Evolutionary conservation across 2,329 filamentous ascomycete species (phyloP), one percentile per base, ranked within the genome.

Genomic region (Tolypocladium tropicale): DNA sequence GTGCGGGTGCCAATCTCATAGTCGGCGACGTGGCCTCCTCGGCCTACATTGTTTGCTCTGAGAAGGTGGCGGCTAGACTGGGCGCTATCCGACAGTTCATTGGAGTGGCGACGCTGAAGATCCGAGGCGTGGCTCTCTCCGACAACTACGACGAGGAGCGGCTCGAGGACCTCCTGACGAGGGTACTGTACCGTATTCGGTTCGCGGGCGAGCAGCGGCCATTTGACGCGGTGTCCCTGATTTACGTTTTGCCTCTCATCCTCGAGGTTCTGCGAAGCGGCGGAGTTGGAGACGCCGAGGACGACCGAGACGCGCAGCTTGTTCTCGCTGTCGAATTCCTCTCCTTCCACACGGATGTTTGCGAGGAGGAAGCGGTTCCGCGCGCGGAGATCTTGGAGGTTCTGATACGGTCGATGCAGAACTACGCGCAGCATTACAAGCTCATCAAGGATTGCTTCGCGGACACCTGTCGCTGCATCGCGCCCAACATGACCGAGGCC

Each of bases 161-260:
- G n/a, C 76, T 97, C 10, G 89, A 90, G 55, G 84, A 87, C 56
- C 81, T 97, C 14, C 80, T 96, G 14, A 96, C 93, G 3, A 83
- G 94, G 69, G 84, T 97, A 1, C 76, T 99, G 6, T 97, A 97
- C 70, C 86, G 93, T 52, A 76, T 99, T 54, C 87, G 92, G 18
- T 96, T 96, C 69, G 82, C 92, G 39, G 88, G 89, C 54, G 94
- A 97, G 68, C 93, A 97, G 69, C 84, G 92, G n/a, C 91, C 93
- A 0, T 91, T 99, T 63, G 94, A 99, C 68, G 79, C 84, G 3
- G 86, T 94, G 4, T 93, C 93, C 1, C 76, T 97, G 28, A 90
- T 89, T 56, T 99, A 97, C 68, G 83, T 91, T 53, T 76, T 97
- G 33, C 90, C 93, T 0, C 78, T 99, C 18, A 73, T 96, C 4